phyloP scores from a whole-genome alignment of 768 basidiomycete genomes.

The Lactarius hengduanensis region DNA sequence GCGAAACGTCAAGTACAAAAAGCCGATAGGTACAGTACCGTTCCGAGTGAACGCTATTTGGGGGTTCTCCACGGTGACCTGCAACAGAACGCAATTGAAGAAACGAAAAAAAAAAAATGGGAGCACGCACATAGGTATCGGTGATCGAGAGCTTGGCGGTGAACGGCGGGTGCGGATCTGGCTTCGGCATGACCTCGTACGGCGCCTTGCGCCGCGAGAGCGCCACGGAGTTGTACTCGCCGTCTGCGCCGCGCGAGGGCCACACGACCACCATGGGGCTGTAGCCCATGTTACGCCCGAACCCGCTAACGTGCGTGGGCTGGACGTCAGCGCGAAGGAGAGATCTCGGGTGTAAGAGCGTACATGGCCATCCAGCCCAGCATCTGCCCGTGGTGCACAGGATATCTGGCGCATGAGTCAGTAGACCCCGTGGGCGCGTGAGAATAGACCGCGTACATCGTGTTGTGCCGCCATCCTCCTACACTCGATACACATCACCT shows the following conservation, averaged over 20 bases:
- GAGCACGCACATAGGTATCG: constrained; percentile 37
- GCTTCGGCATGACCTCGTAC: constrained; percentile 53
- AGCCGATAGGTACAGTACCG: no score
- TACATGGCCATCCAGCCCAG: constrained; percentile 34
- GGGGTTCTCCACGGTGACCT: constrained; percentile 9
- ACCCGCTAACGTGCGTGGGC: constrained; percentile 41
- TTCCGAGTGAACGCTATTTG: constrained; percentile 21
- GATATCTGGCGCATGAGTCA: constrained; percentile 23
- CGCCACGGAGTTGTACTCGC: constrained; percentile 44
- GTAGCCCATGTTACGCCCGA: constrained; percentile 52
- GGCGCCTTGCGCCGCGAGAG: constrained; percentile 64
- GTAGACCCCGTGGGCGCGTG: no score
- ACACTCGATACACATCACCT: constrained; percentile 26
- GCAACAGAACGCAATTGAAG: background rate
- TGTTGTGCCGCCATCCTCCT: constrained; percentile 14
- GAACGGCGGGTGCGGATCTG: constrained; percentile 52
- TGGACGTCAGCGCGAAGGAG: constrained; percentile 28
- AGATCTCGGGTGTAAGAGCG: background rate
- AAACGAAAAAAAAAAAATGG: background rate
- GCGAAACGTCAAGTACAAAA: background rate
- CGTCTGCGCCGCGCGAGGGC: constrained; percentile 52
- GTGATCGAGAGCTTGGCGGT: constrained; percentile 43
- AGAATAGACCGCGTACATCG: constrained; percentile 12
- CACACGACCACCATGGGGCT: constrained; percentile 74
- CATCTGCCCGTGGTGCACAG: constrained; percentile 25